Conservation (phyloP, 805 yeast species). For the Kluyveromyces dobzhanskii region DNA sequence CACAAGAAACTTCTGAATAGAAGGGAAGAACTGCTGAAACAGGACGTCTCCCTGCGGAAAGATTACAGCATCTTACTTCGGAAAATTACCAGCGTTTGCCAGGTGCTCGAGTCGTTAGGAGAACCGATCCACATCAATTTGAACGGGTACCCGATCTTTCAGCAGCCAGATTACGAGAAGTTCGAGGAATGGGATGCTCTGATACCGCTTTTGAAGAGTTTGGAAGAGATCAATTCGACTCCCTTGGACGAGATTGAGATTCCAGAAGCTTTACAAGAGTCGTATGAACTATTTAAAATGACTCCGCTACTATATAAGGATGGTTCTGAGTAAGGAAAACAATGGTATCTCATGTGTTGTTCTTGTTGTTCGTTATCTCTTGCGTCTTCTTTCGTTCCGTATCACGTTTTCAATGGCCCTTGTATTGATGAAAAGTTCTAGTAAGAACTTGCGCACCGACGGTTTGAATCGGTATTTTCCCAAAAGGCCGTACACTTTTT, state of each 20-base stretch:
- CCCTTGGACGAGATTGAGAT: slow-evolving; percentile 11
- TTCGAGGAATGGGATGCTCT: slow-evolving; percentile 18
- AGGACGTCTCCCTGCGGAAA: slow-evolving; percentile 21
- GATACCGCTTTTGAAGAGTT: slow-evolving; percentile 17
- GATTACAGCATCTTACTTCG: slow-evolving; percentile 27
- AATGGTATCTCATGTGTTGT: not conserved
- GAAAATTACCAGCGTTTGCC: slow-evolving; percentile 21
- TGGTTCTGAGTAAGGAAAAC: slow-evolving; percentile 2
- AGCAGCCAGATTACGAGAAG: slow-evolving; percentile 12
- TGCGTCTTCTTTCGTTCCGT: slow-evolving; percentile 34
- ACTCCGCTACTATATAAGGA: slow-evolving; percentile 26
- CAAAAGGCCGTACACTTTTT: slow-evolving; percentile 41
- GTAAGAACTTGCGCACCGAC: slow-evolving; percentile 53
- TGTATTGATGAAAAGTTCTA: slow-evolving; percentile 53
- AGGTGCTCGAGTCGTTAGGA: slow-evolving; percentile 14
- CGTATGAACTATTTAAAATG: slow-evolving; percentile 21
- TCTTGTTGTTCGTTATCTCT: not conserved
- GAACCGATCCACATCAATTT: slow-evolving; percentile 7
- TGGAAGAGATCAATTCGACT: slow-evolving; percentile 7
- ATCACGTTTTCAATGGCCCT: slow-evolving; percentile 45
- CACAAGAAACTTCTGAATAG: slow-evolving; percentile 14
- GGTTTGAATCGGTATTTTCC: slow-evolving; percentile 54
- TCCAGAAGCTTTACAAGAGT: slow-evolving; percentile 20
- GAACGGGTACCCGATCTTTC: slow-evolving; percentile 5
- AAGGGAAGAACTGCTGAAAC: slow-evolving; percentile 26